Evolutionary conservation across 2,329 filamentous ascomycete species (phyloP).

Genomic region (Fulvia fulva): DNA sequence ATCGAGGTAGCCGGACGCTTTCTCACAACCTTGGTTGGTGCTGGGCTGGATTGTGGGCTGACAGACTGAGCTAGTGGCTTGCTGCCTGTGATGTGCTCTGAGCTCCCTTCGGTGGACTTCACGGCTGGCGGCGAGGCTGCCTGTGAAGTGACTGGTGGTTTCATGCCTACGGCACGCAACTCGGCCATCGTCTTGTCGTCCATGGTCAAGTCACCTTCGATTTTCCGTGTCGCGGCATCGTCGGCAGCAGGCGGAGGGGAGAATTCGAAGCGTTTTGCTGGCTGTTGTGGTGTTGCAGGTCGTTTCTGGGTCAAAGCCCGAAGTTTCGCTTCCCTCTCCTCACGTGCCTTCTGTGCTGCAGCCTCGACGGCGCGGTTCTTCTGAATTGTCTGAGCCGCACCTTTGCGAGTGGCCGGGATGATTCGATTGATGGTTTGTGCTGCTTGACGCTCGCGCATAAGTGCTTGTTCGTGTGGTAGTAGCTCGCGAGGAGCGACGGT

Average conservation of each 20-base stretch:
- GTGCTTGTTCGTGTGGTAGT: constrained; percentile 16
- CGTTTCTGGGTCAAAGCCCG: constrained; percentile 15
- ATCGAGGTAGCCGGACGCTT: constrained; percentile 20
- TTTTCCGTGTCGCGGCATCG: background rate
- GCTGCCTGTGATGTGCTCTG: background rate
- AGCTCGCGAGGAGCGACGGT: constrained; percentile 19
- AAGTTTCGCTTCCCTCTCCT: constrained; percentile 18
- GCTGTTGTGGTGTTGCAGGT: constrained; percentile 2
- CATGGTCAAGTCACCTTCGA: background rate
- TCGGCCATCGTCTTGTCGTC: background rate
- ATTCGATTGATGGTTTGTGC: constrained; percentile 9
- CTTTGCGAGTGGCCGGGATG: constrained; percentile 8
- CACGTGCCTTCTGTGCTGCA: constrained; percentile 13
- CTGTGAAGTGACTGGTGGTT: background rate
- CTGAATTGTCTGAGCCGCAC: constrained; percentile 6
- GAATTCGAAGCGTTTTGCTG: constrained; percentile 13
- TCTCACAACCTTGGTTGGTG: constrained; percentile 12
- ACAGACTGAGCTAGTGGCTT: background rate
- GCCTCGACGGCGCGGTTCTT: constrained; percentile 11
- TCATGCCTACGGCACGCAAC: background rate
- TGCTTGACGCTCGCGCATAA: constrained; percentile 13
- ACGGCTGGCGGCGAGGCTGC: background rate
- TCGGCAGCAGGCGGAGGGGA: background rate
- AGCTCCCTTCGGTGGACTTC: background rate
- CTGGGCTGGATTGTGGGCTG: constrained; percentile 14